A percentile compares a stretch with the other conserved stretches of the same genome.
These are phyloP conservation scores for Esteya vermicola DNA, from an alignment of 2,329 filamentous ascomycete genomes.

Conservation along the genomic window DNA sequence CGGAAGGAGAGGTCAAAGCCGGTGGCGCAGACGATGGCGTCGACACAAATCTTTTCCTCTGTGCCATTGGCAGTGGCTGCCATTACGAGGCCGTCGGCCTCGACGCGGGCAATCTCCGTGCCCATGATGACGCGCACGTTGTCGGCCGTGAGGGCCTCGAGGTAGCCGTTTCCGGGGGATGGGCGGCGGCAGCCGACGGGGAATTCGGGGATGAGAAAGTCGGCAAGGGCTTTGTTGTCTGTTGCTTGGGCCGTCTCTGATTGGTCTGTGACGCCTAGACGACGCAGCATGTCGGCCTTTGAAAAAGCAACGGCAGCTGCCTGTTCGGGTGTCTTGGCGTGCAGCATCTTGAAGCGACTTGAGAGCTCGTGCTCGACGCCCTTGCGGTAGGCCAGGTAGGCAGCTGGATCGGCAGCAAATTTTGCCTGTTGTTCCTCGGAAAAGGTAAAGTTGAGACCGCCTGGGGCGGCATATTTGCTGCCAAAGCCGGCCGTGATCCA, in stretches of 20 bases:
- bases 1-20: slow-evolving; percentile 20
- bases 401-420: slow-evolving; percentile 8
- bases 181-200: slow-evolving; percentile 27
- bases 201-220: slow-evolving; percentile 6
- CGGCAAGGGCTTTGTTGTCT: slow-evolving; percentile 3
- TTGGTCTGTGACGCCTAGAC: slow-evolving; percentile 5
- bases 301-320: slow-evolving; percentile 1
- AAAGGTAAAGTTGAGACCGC: slow-evolving; percentile 1
- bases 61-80: too few relatives aligned
- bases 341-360: slow-evolving; percentile 7
- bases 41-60: slow-evolving; percentile 15
- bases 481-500: slow-evolving; percentile 54
- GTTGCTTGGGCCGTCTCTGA: background rate
- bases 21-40: slow-evolving; percentile 21
- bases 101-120: slow-evolving; percentile 23
- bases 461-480: slow-evolving; percentile 36
- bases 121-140: slow-evolving; percentile 28
- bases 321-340: slow-evolving; percentile 8
- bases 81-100: slow-evolving; percentile 17
- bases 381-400: slow-evolving; percentile 7
- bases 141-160: slow-evolving; percentile 24
- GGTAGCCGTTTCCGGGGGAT: slow-evolving; percentile 26
- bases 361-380: slow-evolving; percentile 10
- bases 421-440: slow-evolving; percentile 4
- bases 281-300: slow-evolving; percentile 6